Evolutionary conservation across 306 rosid species (phyloP), one percentile per base, ranked within the genome.

Genomic region (Prosopis cineraria): DNA sequence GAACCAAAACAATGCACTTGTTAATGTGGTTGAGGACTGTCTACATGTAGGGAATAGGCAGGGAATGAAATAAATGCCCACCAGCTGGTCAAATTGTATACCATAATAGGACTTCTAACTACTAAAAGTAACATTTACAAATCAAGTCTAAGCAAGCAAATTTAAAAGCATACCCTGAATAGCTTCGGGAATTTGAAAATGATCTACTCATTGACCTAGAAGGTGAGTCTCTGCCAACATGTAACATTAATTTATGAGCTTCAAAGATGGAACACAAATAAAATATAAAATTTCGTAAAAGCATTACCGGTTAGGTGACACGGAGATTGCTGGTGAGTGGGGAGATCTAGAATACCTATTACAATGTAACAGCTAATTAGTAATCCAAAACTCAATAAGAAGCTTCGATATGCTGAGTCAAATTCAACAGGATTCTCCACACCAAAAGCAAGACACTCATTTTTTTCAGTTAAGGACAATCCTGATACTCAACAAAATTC

Each of bases 131-230:
- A 11, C 36, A 29, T 10, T 55, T 29, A 70, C 19, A n/a, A 72
- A 20, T 72, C 37, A 70, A 79, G 45, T 39, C 47, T 22, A 17
- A 79, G 41, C 27, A 6, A 40, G 56, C 39, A 70, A 72, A 72
- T 68, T 59, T 59, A 37, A 45, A 86, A 75, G 47, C 85, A 70
- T 88, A 86, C 91, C 84, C 77, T 5, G 88, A 87, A 88, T 80
- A 79, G 82, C 91, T 91, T 83, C 83, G 81, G 55, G 87, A 78
- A 79, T 84, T 84, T 63, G 89, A 91, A 80, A 74, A 78, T 10
- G 89, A 87, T 85, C 78, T 77, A 80, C 90, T 88, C 81, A 76
- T 82, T 58, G 97, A 91, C 85, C 89, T 84, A 44, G 87, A 50
- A 74, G 87, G 87, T 27, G 85, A 88, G 43, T 82, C 80, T 69